Evolutionary conservation across 2,329 filamentous ascomycete genomes (phyloP), one percentile per base, ranked within the genome.

Genomic region (Alternaria sp.): DNA sequence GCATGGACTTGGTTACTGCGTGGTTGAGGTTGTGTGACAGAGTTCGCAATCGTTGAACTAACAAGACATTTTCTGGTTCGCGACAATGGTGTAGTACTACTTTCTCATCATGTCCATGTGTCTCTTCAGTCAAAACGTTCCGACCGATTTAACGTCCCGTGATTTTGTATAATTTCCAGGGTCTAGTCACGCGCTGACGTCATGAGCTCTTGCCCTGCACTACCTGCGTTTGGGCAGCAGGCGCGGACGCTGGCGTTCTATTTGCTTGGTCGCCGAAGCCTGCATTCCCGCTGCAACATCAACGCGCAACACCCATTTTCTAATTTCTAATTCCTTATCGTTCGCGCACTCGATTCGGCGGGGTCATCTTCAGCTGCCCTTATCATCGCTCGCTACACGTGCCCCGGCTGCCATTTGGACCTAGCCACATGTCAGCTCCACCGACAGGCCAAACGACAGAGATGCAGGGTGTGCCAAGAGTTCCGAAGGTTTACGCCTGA

Each of bases 201-300:
- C 53, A 54, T 44, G 26, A 46, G 49, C 37, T 53, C 21, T n/a
- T 43, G 33, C 21, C 12, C 21, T 49, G n/a, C 21, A 45, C 60
- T 28, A 50, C 20, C 28, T 20, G 18, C 41, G 37, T 64, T 58
- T 61, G 41, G 20, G 8, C 49, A 58, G 54, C 57, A 66, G 23
- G 55, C 30, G 45, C 58, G 56, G 58, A 64, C 50, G 23, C 26
- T 30, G 33, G 21, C 18, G 14, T 20, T 9, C n/a, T n/a, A 21
- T 41, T 51, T 12, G 15, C 45, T 33, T 49, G 14, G n/a, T 18
- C 15, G 8, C 28, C 53, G 21, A 15, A 41, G 23, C 51, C 37
- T 26, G 9, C 37, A 21, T 14, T 46, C n/a, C 7, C 15, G 7
- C 20, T 21, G 28, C 44, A 12, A 18, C 47, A 30, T 26, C 33